Percentiles rank a stretch among this genome's conserved stretches.
Evolutionary conservation across 345 rosid genomes (phyloP).

Genomic region (Eucalyptus cloeziana): DNA sequence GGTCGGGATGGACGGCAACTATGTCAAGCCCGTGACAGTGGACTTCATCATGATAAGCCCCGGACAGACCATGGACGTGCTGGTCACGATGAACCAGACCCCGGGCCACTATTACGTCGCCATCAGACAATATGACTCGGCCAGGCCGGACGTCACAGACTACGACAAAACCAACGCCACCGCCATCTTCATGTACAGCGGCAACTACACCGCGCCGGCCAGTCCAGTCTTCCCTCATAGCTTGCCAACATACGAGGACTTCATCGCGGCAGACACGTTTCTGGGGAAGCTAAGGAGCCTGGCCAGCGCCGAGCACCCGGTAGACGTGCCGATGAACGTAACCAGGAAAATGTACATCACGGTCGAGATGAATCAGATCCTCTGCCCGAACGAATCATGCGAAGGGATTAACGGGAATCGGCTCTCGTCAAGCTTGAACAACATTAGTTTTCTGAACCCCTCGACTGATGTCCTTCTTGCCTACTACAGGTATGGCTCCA

Average conservation of each 20-base stretch:
- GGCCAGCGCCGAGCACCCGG: not conserved
- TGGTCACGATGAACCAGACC: conserved; percentile 7
- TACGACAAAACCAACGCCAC: not conserved
- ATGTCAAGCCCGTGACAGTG: conserved; percentile 5
- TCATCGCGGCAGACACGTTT: conserved; percentile 11
- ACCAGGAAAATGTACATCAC: not conserved
- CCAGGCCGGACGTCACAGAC: not conserved
- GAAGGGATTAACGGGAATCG: conserved; percentile 16
- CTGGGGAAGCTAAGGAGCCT: conserved; percentile 12
- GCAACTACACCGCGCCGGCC: not conserved
- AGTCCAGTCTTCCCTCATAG: not conserved
- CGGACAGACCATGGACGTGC: conserved; percentile 14
- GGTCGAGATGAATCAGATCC: not conserved
- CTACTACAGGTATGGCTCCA: not conserved
- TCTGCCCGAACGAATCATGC: conserved; percentile 1
- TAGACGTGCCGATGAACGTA: conserved; percentile 9
- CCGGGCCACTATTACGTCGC: conserved; percentile 6
- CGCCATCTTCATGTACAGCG: not conserved
- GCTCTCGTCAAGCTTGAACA: conserved; percentile 37
- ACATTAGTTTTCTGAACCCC: conserved; percentile 24
- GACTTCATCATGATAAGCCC: conserved; percentile 3
- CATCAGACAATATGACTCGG: not conserved
- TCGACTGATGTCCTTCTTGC: conserved; percentile 18
- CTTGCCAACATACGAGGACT: not conserved
- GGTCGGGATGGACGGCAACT: conserved; percentile 20